A percentile compares a stretch with the other conserved stretches of the same genome.
Evolutionary conservation across 1,284 basidiomycete species (phyloP).

Genomic region (Ganoderma resinaceum): DNA sequence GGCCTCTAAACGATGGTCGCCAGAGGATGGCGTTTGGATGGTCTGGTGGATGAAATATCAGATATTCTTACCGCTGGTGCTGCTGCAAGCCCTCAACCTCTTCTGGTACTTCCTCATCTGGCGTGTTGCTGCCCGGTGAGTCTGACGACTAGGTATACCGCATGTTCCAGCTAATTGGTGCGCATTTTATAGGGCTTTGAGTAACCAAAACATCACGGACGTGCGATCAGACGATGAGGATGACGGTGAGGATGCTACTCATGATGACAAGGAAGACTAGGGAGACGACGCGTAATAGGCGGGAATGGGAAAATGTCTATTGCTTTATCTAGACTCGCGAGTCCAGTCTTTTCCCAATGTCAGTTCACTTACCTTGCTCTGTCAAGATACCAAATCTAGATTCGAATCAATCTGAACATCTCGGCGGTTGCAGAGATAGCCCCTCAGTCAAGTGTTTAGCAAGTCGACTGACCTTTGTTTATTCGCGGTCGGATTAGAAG

Average conservation of each 20-base stretch:
- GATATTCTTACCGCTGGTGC: conserved; percentile 76
- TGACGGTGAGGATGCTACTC: conserved; percentile 49
- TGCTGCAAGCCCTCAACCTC: conserved; percentile 85
- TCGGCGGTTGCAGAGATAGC: not conserved
- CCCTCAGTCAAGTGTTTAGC: not conserved
- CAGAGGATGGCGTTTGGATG: conserved; percentile 76
- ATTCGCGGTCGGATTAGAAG: no score
- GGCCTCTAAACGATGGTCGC: conserved; percentile 64
- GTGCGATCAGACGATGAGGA: conserved; percentile 77
- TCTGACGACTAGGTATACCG: not conserved
- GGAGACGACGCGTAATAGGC: conserved; percentile 23
- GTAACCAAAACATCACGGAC: conserved; percentile 44
- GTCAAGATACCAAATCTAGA: not conserved
- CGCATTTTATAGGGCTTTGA: conserved; percentile 26
- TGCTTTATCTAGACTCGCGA: not conserved
- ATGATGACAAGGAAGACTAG: conserved; percentile 45
- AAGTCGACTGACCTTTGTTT: not conserved
- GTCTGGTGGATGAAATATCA: conserved; percentile 84
- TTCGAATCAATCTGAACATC: not conserved
- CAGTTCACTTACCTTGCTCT: not conserved
- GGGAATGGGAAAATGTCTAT: not conserved
- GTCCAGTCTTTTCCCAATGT: not conserved
- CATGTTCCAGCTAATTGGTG: not conserved
- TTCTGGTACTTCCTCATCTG: conserved; percentile 92
- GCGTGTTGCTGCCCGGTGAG: conserved; percentile 63